A percentile compares a stretch with the other conserved stretches of the same genome.
These are phyloP conservation scores for Biscogniauxia mediterranea DNA, from an alignment of 2,329 filamentous ascomycete species.

Conservation along the genomic window DNA sequence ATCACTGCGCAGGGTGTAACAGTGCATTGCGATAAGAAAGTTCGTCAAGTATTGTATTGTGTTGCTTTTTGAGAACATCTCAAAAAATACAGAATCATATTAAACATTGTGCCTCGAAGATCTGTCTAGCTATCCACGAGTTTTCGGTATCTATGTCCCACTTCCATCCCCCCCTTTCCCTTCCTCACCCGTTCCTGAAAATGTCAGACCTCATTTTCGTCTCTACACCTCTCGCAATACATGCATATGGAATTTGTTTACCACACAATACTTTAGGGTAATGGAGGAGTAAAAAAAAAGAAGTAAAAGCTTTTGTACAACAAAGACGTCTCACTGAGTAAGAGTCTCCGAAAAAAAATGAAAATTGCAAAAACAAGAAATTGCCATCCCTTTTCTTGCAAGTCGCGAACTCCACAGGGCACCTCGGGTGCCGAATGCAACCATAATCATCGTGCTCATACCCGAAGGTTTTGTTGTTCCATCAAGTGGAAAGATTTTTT, in stretches of 20 bases:
- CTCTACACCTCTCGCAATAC: background rate
- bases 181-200: background rate
- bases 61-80: background rate
- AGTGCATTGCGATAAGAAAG: background rate
- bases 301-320: conserved; percentile 1
- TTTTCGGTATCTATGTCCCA: background rate
- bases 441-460: background rate
- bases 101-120: conserved; percentile 24
- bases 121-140: conserved; percentile 4
- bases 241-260: background rate
- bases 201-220: background rate
- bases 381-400: background rate
- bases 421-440: background rate
- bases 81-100: conserved; percentile 1
- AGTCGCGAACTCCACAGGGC: conserved; percentile 1
- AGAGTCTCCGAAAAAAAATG: background rate
- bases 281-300: background rate
- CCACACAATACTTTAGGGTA: background rate
- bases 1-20: background rate
- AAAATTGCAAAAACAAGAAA: conserved; percentile 3
- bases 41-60: too few species aligned
- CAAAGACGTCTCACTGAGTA: background rate
- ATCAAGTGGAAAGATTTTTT: background rate
- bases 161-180: background rate
- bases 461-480: background rate